Percentiles rank a stretch among this genome's conserved stretches.
Conservation (phyloP, 2,329 filamentous ascomycete genomes). For the Falciphora oryzae region DNA sequence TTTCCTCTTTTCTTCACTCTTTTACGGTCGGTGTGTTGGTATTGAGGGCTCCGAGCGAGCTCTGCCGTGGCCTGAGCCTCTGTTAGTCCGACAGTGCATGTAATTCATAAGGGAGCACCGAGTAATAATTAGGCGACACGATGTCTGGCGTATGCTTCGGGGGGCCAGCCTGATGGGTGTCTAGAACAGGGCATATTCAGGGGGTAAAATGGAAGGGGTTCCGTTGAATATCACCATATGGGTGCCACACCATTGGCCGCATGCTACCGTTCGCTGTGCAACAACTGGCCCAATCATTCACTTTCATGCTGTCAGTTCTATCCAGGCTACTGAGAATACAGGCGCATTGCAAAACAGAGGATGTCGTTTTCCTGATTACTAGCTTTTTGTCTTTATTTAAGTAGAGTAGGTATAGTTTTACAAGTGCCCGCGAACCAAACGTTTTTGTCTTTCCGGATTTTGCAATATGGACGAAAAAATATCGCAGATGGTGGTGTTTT, state of each 20-base stretch:
- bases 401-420: slow-evolving; percentile 4
- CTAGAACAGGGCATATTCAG: neutral
- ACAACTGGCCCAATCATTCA: neutral
- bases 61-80: neutral
- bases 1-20: neutral
- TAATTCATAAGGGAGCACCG: neutral
- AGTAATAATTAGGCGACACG: neutral
- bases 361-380: neutral
- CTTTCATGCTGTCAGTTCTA: neutral
- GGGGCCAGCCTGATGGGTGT: neutral
- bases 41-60: neutral
- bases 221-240: neutral
- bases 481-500: neutral
- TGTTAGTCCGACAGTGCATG: neutral
- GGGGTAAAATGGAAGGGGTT: neutral
- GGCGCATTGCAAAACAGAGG: neutral
- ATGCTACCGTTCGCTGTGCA: neutral
- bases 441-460: slow-evolving; percentile 7
- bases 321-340: neutral
- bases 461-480: neutral
- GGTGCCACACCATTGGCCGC: neutral
- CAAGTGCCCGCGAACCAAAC: slow-evolving; percentile 2
- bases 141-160: neutral
- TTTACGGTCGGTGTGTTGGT: too few relatives aligned
- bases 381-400: slow-evolving; percentile 1